These are phyloP conservation scores for Ustilaginoidea virens DNA, from an alignment of 2,329 filamentous ascomycete genomes.

Conservation along the genomic window DNA sequence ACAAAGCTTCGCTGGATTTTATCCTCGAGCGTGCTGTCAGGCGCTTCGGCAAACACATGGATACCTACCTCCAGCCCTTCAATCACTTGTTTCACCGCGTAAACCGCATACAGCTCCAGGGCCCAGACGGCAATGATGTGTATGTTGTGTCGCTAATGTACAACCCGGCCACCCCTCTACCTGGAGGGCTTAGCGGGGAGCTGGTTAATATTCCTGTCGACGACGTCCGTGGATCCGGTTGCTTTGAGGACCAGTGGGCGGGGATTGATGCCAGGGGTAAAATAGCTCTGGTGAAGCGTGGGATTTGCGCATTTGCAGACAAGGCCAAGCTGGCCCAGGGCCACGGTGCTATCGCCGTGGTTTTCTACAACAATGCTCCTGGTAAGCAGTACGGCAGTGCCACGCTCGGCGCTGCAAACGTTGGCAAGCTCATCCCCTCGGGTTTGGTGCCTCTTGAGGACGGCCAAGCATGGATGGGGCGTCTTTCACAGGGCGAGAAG, in stretches of 20 bases:
- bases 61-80: constrained; percentile 31
- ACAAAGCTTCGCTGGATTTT: constrained; percentile 41
- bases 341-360: constrained; percentile 25
- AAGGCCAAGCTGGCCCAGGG: constrained; percentile 26
- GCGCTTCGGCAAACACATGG: constrained; percentile 23
- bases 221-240: constrained; percentile 20
- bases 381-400: constrained; percentile 25
- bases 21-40: constrained; percentile 29
- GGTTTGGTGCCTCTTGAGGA: constrained; percentile 17
- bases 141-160: constrained; percentile 28
- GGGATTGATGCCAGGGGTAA: constrained; percentile 25
- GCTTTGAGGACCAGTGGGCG: constrained; percentile 25
- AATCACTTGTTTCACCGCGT: constrained; percentile 29
- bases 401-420: constrained; percentile 29
- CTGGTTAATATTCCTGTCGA: constrained; percentile 21
- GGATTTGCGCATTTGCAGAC: constrained; percentile 23
- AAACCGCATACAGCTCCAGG: constrained; percentile 24
- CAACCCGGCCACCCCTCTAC: constrained; percentile 27
- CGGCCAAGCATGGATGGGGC: constrained; percentile 16
- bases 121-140: constrained; percentile 28
- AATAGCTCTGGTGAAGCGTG: constrained; percentile 28
- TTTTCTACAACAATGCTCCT: constrained; percentile 45
- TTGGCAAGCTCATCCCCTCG: constrained; percentile 17
- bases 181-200: constrained; percentile 17
- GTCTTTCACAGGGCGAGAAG: constrained; percentile 14